Evolutionary conservation across 768 basidiomycete genomes (phyloP).

Genomic region (Steccherinum ochraceum): DNA sequence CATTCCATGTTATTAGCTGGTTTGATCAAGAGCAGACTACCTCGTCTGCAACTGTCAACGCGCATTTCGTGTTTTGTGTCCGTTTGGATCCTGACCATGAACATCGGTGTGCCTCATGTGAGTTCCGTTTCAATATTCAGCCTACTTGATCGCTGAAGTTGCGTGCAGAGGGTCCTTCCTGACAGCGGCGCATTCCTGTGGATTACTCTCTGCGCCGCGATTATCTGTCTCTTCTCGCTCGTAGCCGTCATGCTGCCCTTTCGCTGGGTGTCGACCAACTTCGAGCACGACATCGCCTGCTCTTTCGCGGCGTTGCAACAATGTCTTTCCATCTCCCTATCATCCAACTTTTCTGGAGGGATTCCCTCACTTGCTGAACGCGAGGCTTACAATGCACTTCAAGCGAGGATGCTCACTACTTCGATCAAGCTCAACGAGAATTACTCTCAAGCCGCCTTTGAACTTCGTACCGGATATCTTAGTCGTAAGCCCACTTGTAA

Average conservation of each 20-base stretch:
- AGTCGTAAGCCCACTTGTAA: slow-evolving; percentile 26
- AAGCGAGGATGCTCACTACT: slow-evolving; percentile 25
- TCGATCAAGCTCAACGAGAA: slow-evolving; percentile 33
- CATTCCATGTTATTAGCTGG: slow-evolving; percentile 24
- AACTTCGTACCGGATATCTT: slow-evolving; percentile 38
- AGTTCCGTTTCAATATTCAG: slow-evolving; percentile 6
- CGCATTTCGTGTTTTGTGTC: slow-evolving; percentile 44
- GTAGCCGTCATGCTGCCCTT: slow-evolving; percentile 32
- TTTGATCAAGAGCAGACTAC: slow-evolving; percentile 37
- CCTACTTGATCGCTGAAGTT: slow-evolving; percentile 1
- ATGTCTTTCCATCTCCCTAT: slow-evolving; percentile 27
- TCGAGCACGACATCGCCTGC: slow-evolving; percentile 32
- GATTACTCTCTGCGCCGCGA: slow-evolving; percentile 33
- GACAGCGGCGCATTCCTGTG: slow-evolving; percentile 32
- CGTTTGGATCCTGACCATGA: slow-evolving; percentile 37
- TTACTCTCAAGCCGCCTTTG: slow-evolving; percentile 41
- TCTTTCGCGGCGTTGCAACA: slow-evolving; percentile 28
- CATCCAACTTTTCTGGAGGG: slow-evolving; percentile 17
- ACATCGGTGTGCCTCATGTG: slow-evolving; percentile 28
- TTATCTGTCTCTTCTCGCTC: slow-evolving; percentile 31
- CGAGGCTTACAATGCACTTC: slow-evolving; percentile 14
- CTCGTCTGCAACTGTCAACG: slow-evolving; percentile 35
- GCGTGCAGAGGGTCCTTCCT: slow-evolving; percentile 17
- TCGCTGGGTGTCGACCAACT: slow-evolving; percentile 36
- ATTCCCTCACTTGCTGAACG: slow-evolving; percentile 9